Percentiles rank a stretch among this genome's conserved stretches.
These are phyloP conservation scores for Leccinum variicolor DNA, from an alignment of 768 basidiomycete species.

Conservation along the genomic window DNA sequence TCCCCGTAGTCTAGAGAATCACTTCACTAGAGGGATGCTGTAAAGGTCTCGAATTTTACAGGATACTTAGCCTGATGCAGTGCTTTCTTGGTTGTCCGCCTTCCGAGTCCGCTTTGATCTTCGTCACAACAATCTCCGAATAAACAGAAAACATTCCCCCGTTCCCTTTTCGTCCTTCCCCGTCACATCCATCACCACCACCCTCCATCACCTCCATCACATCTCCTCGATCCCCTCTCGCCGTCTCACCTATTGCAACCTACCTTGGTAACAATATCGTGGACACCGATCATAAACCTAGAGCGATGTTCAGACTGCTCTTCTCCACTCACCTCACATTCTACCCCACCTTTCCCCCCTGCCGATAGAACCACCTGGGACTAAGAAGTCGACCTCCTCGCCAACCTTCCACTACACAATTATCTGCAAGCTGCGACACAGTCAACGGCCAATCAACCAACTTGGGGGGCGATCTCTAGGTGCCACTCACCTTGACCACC, in stretches of 20 bases:
- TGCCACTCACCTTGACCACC: neutral
- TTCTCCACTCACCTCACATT: conserved; percentile 7
- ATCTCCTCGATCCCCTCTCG: neutral
- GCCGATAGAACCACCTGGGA: neutral
- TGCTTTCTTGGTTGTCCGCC: neutral
- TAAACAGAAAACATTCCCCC: conserved; percentile 10
- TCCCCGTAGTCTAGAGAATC: neutral
- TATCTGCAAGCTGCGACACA: neutral
- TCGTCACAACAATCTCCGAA: conserved; percentile 4
- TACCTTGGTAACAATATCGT: neutral
- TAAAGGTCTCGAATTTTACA: neutral
- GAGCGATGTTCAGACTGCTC: neutral
- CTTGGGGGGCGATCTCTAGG: neutral
- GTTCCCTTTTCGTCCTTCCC: neutral
- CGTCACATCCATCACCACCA: neutral
- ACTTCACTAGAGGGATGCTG: neutral
- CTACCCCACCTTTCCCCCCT: neutral
- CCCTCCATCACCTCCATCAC: neutral
- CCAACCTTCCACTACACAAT: neutral
- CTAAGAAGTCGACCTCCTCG: neutral
- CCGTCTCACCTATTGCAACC: neutral
- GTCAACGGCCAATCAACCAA: neutral
- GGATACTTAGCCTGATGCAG: neutral
- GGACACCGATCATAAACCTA: neutral
- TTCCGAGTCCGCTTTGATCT: conserved; percentile 8